Evolutionary conservation across 441 rosid species (phyloP), one percentile per base, ranked within the genome.

Genomic region (Cnidoscolus chayamansa): DNA sequence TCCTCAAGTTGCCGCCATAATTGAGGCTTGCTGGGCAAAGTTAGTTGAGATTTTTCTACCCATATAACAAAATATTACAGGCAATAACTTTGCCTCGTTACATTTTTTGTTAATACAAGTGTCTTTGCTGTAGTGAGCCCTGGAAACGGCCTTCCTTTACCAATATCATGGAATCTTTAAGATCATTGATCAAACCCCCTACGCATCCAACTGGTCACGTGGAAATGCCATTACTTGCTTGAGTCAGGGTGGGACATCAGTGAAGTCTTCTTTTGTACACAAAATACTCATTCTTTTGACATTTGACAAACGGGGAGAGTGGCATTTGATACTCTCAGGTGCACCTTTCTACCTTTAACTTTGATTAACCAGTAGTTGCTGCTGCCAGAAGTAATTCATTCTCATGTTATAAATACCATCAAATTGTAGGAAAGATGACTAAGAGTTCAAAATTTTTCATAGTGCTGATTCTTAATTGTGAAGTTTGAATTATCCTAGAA

Each of bases 131-230:
- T 88, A 95, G 99, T 31, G 99, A 91, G 73, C 90, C 99, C n/a
- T 77, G 97, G 96, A 89, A 91, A 78, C 95, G 99, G 20, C 99
- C 99, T 60, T 95, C 99, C 65, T 95, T 95, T 79, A 82, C 88
- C 37, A 78, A 72, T 7, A 90, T 95, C 68, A 93, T 95, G 99
- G 99, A 93, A 15, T 78, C 90, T 62, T 81, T 95, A 78, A 90
- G 76, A 83, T 83, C 85, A 19, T 81, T 95, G 89, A 91, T 90
- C 53, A 91, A 87, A 79, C 74, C 87, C 57, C 84, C 88, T 4
- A 81, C 83, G 8, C 85, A 96, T 66, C 89, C 81, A 69, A 76
- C 88, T 58, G 85, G 86, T 73, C 87, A 73, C 31, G 63, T 84
- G 30, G 91, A 85, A 80, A 63, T 86, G 84, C 81, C 84, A 50